A percentile compares a stretch with the other conserved stretches of the same genome.
Evolutionary conservation across 106 monocot species (phyloP).

Genomic region (Ottelia alismoides): DNA sequence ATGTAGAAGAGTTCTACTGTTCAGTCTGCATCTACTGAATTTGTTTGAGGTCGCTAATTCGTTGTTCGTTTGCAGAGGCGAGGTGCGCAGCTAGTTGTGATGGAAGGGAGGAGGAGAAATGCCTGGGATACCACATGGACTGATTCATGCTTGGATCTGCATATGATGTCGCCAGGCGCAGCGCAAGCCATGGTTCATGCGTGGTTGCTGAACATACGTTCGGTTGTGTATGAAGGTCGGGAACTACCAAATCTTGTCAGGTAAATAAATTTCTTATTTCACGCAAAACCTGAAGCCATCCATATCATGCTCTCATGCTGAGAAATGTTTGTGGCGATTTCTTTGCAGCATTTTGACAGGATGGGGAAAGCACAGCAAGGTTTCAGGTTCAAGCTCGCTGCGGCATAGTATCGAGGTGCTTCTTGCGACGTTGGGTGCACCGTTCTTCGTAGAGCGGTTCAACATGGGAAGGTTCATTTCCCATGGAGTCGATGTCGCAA

Average conservation of each 20-base stretch:
- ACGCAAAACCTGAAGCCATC: too few relatives aligned
- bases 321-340: too few relatives aligned
- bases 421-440: slow-evolving; percentile 14
- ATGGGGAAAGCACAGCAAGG: slow-evolving; percentile 28
- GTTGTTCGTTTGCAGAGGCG: too few relatives aligned
- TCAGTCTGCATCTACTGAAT: too few relatives aligned
- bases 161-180: slow-evolving; percentile 27
- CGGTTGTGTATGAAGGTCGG: slow-evolving; percentile 37
- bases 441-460: slow-evolving; percentile 19
- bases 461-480: slow-evolving; percentile 23
- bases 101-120: too few relatives aligned
- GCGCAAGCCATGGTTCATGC: slow-evolving; percentile 26
- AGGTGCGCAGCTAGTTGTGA: too few relatives aligned
- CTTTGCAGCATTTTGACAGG: slow-evolving; percentile 31
- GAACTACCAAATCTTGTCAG: slow-evolving; percentile 7
- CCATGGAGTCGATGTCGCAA: slow-evolving; percentile 7
- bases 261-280: too few relatives aligned
- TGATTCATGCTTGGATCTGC: slow-evolving; percentile 27
- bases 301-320: too few relatives aligned
- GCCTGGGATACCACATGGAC: slow-evolving; percentile 24
- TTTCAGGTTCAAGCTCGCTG: slow-evolving; percentile 17
- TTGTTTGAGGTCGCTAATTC: too few relatives aligned
- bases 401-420: slow-evolving; percentile 15
- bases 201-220: slow-evolving; percentile 25
- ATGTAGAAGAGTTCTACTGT: too few relatives aligned